These are phyloP conservation scores for Xylaria sp. DNA, from an alignment of 2,329 filamentous ascomycete species.

Conservation along the genomic window DNA sequence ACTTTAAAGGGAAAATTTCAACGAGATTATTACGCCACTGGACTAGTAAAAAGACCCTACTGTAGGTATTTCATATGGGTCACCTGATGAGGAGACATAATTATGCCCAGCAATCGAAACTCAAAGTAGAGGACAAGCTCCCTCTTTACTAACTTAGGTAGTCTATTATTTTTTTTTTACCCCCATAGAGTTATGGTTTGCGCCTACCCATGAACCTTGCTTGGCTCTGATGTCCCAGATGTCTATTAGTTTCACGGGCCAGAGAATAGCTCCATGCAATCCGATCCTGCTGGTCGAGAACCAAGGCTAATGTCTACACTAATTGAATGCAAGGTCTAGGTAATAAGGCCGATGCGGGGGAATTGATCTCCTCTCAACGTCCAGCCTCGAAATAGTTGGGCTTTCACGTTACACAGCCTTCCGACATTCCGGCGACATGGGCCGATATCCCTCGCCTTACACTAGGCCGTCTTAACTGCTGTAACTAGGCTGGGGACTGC, in stretches of 20 bases:
- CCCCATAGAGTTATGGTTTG: background rate
- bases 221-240: background rate
- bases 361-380: conserved; percentile 1
- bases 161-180: background rate
- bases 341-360: conserved; percentile 14
- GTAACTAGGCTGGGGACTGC: background rate
- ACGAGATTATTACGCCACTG: conserved; percentile 14
- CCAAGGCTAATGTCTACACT: background rate
- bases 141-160: background rate
- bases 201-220: conserved; percentile 3
- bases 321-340: background rate
- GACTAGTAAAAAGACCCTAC: background rate
- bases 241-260: background rate
- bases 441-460: background rate
- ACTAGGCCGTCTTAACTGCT: conserved; percentile 3
- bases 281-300: conserved; percentile 2
- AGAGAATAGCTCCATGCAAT: conserved; percentile 11
- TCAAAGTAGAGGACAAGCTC: background rate
- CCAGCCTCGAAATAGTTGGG: conserved; percentile 7
- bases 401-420: conserved; percentile 26
- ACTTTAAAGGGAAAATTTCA: background rate
- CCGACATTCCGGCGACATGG: background rate
- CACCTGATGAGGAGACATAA: background rate
- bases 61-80: background rate
- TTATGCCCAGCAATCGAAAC: background rate